These are phyloP conservation scores for Tephrocybe sp. DNA, from an alignment of 768 basidiomycete species.

Conservation along the genomic window DNA sequence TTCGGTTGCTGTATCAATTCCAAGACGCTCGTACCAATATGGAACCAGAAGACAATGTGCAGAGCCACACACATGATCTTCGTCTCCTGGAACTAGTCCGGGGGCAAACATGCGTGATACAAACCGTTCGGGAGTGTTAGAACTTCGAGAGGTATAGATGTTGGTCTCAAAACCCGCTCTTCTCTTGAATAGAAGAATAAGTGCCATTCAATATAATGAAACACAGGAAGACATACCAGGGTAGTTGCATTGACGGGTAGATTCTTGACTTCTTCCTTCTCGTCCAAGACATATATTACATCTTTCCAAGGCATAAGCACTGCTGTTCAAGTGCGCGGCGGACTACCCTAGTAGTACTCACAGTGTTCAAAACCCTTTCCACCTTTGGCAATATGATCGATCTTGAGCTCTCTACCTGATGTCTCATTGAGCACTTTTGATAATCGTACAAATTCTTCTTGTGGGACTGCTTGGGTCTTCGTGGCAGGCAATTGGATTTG, in stretches of 20 bases:
- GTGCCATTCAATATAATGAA: not conserved
- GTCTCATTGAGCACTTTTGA: conserved; percentile 31
- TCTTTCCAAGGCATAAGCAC: conserved; percentile 18
- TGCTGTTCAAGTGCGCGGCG: not conserved
- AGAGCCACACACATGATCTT: conserved; percentile 38
- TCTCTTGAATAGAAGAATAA: conserved; percentile 17
- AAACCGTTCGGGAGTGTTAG: conserved; percentile 34
- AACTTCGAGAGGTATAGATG: conserved; percentile 36
- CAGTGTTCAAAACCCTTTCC: conserved; percentile 30
- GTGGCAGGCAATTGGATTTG: conserved; percentile 37
- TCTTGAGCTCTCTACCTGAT: conserved; percentile 34
- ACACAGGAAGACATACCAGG: conserved; percentile 5
- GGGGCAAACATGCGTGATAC: conserved; percentile 53
- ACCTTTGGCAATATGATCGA: conserved; percentile 38
- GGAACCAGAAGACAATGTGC: conserved; percentile 43
- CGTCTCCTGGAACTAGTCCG: conserved; percentile 15
- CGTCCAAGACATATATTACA: conserved; percentile 40
- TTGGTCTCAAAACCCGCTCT: conserved; percentile 33
- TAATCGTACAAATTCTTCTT: conserved; percentile 29
- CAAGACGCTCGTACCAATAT: conserved; percentile 41
- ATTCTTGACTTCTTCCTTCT: conserved; percentile 18
- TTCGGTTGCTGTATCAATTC: conserved; percentile 22
- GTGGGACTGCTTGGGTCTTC: conserved; percentile 22
- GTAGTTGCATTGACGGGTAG: conserved; percentile 2
- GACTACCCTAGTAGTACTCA: conserved; percentile 20